Base-by-base conservation (phyloP, 495 filamentous ascomycete species). In the Bathelium albidoporum region DNA sequence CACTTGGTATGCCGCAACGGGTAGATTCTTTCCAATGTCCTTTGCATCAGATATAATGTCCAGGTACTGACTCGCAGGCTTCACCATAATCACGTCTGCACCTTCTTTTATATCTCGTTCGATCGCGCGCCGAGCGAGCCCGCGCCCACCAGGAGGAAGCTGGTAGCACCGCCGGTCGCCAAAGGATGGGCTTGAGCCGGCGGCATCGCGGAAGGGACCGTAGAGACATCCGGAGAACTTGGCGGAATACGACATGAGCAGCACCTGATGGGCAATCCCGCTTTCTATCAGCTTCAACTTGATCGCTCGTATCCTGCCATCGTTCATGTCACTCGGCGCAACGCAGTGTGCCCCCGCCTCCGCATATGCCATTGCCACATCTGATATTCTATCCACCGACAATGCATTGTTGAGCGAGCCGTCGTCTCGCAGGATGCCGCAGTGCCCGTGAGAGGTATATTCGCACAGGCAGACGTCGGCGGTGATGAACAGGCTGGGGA, bases 51-150 rank as follows among this genome's bases (percentile, higher is more conserved):
- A 87, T 67, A 97, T 96, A 69, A 98, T 94, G 73, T 98, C 95
- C 28, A 97, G 79, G 71, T 96, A 97, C 70, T 90, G 90, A 63
- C 86, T 86, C 11, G 94, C 92, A 1, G 94, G 94, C 77, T 98
- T 98, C 45, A 98, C 94, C 95, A 98, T 97, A 70, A 98, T 96
- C 66, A 96, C 91, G 73, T 98, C 94, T 18, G 94, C 94, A 26
- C 94, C 94, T 74, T 98, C 94, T 63, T 79, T 80, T 55, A 97
- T 91, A 71, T 98, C 94, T 64, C 95, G 83, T 43, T 83, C 75
- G 63, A 98, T 97, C 18, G 95, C 95, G 62, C 94, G 86, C 58
- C 93, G 86, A 29, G 94, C 94, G 62, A 98, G 83, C n/a, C 94
- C 94, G 24, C 93, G 85, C 22, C 91, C 94, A 55, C 89, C 90